phyloP scores from a whole-genome alignment of 495 filamentous ascomycete species.

The Xylaria intraflava region DNA sequence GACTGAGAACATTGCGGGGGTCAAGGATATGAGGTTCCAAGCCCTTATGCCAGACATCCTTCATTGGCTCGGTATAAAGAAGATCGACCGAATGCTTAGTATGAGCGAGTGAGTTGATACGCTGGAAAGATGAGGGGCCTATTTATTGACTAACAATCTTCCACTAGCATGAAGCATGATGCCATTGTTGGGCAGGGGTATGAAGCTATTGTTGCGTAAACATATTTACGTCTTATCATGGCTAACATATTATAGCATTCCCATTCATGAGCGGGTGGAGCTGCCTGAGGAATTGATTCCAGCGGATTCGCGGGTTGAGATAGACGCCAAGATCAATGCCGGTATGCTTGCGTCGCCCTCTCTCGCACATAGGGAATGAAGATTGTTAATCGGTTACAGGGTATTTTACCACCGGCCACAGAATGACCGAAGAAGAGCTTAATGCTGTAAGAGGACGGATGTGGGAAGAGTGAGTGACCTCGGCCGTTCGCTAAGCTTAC shows the following conservation, averaged over 20 bases:
- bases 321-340: constrained; percentile 96
- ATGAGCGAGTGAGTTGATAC: constrained; percentile 77
- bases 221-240: constrained; percentile 5
- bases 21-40: constrained; percentile 98
- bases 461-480: constrained; percentile 71
- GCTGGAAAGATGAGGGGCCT: constrained; percentile 3
- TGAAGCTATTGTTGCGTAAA: constrained; percentile 19
- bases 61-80: constrained; percentile 97
- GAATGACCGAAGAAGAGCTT: constrained; percentile 82
- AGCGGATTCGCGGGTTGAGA: constrained; percentile 91
- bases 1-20: constrained; percentile 94
- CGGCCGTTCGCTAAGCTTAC: constrained; percentile 8
- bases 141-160: constrained; percentile 14
- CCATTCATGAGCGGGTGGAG: constrained; percentile 86
- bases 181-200: constrained; percentile 91
- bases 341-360: constrained; percentile 50
- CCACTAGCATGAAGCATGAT: constrained; percentile 87
- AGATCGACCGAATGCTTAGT: constrained; percentile 97
- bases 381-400: constrained; percentile 34
- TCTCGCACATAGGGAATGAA: constrained; percentile 1
- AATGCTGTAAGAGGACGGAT: constrained; percentile 77
- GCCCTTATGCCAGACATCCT: constrained; percentile 98
- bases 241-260: constrained; percentile 51
- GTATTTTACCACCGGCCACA: constrained; percentile 83
- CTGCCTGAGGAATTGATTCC: constrained; percentile 94